A percentile compares a stretch with the other conserved stretches of the same genome.
phyloP scores from a whole-genome alignment of 257 asterid species.

The Gentiana straminea region DNA sequence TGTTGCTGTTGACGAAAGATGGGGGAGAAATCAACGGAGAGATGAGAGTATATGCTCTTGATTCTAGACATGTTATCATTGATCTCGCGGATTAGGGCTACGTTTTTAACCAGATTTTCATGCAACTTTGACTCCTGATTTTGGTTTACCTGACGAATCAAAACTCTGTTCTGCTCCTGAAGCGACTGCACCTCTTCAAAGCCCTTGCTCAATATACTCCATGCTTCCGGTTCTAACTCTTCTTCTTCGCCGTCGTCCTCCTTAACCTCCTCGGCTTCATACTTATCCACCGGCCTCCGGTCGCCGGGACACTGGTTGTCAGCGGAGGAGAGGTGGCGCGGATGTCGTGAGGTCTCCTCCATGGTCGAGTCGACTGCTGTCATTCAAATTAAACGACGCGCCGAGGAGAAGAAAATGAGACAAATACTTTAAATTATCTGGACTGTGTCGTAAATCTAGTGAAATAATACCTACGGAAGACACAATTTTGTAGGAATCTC shows the following conservation, averaged over 20 bases:
- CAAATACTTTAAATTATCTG: too few relatives aligned
- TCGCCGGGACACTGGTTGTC: constrained; percentile 2
- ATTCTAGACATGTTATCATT: constrained; percentile 35
- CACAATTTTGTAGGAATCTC: too few relatives aligned
- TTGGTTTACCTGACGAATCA: constrained; percentile 34
- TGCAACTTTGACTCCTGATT: constrained; percentile 36
- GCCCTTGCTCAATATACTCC: constrained; percentile 42
- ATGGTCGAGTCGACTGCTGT: constrained; percentile 10
- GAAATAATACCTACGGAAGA: too few relatives aligned
- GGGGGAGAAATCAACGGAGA: constrained; percentile 33
- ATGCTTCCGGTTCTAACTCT: constrained; percentile 29
- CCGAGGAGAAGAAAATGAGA: too few relatives aligned
- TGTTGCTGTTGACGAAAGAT: constrained; percentile 22
- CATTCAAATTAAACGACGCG: background rate
- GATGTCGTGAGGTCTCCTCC: constrained; percentile 30
- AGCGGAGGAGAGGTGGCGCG: constrained; percentile 6
- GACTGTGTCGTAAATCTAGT: too few relatives aligned
- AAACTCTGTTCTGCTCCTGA: constrained; percentile 33
- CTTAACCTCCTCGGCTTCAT: background rate
- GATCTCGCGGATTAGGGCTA: constrained; percentile 34
- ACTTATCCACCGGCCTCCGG: background rate
- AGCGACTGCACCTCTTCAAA: constrained; percentile 31
- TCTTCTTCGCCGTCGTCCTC: constrained; percentile 22
- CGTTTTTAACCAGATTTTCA: constrained; percentile 31
- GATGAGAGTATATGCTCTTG: constrained; percentile 35